Conservation (phyloP, 2,329 filamentous ascomycete genomes). For the Meredithiella fracta region DNA sequence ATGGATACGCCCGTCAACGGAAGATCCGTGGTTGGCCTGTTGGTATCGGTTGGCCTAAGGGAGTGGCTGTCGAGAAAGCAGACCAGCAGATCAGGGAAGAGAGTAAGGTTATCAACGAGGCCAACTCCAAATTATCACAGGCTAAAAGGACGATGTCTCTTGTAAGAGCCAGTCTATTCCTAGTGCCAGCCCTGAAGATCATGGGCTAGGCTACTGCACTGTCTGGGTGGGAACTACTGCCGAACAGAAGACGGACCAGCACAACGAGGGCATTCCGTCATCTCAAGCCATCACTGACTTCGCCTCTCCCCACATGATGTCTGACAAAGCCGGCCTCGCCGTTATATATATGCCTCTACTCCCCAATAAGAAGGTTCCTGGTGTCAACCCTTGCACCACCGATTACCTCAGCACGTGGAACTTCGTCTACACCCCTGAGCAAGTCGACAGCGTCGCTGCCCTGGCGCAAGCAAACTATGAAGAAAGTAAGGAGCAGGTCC, state of each 20-base stretch:
- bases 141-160: slow-evolving; percentile 27
- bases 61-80: slow-evolving; percentile 14
- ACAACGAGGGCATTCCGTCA: slow-evolving; percentile 30
- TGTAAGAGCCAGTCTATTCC: slow-evolving; percentile 1
- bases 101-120: slow-evolving; percentile 49
- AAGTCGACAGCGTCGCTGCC: slow-evolving; percentile 70
- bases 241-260: slow-evolving; percentile 39
- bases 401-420: slow-evolving; percentile 97
- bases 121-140: slow-evolving; percentile 43
- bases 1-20: slow-evolving; percentile 81
- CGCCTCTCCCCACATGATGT: slow-evolving; percentile 44
- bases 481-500: slow-evolving; percentile 65
- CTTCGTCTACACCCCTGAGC: slow-evolving; percentile 82
- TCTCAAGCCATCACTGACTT: slow-evolving; percentile 42
- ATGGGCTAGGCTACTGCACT: slow-evolving; percentile 73
- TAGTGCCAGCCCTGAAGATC: slow-evolving; percentile 17
- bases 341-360: slow-evolving; percentile 85
- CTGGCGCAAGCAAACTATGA: slow-evolving; percentile 76
- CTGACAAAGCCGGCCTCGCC: slow-evolving; percentile 64
- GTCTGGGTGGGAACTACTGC: slow-evolving; percentile 82
- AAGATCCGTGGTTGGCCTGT: slow-evolving; percentile 90
- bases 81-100: slow-evolving; percentile 38
- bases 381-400: slow-evolving; percentile 64
- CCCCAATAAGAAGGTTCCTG: slow-evolving; percentile 60
- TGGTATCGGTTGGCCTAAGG: slow-evolving; percentile 80